phyloP scores from a whole-genome alignment of 2,329 filamentous ascomycete genomes.

The Incumbomyces delicatus region DNA sequence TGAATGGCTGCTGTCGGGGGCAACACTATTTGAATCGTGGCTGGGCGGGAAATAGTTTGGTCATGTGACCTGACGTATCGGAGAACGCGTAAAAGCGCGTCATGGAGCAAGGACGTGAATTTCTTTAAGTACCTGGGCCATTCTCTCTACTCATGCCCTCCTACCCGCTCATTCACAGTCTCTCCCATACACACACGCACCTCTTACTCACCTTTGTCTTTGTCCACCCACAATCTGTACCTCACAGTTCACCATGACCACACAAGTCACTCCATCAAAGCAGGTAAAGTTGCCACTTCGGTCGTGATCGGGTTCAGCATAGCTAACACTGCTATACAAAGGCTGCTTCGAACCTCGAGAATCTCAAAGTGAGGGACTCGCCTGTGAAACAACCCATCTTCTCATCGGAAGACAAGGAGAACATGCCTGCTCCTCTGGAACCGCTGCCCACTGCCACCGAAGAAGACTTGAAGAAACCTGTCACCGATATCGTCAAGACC shows the following conservation, averaged over 20 bases:
- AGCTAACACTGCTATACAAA: slow-evolving; percentile 39
- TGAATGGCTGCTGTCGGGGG: background rate
- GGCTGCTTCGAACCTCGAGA: slow-evolving; percentile 78
- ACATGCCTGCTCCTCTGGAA: slow-evolving; percentile 46
- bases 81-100: background rate
- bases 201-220: slow-evolving; percentile 10
- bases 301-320: slow-evolving; percentile 28
- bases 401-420: slow-evolving; percentile 63
- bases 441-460: slow-evolving; percentile 43
- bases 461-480: slow-evolving; percentile 49
- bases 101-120: background rate
- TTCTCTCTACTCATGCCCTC: slow-evolving; percentile 9
- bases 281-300: slow-evolving; percentile 47
- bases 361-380: slow-evolving; percentile 78
- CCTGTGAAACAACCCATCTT: slow-evolving; percentile 86
- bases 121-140: background rate
- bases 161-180: slow-evolving; percentile 4
- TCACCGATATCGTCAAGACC: slow-evolving; percentile 36
- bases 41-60: background rate
- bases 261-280: slow-evolving; percentile 65
- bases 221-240: slow-evolving; percentile 1
- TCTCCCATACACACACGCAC: slow-evolving; percentile 11
- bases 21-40: background rate
- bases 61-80: background rate
- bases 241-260: slow-evolving; percentile 53